These are phyloP conservation scores for Pisolithus marmoratus DNA, from an alignment of 768 basidiomycete genomes.

Conservation along the genomic window DNA sequence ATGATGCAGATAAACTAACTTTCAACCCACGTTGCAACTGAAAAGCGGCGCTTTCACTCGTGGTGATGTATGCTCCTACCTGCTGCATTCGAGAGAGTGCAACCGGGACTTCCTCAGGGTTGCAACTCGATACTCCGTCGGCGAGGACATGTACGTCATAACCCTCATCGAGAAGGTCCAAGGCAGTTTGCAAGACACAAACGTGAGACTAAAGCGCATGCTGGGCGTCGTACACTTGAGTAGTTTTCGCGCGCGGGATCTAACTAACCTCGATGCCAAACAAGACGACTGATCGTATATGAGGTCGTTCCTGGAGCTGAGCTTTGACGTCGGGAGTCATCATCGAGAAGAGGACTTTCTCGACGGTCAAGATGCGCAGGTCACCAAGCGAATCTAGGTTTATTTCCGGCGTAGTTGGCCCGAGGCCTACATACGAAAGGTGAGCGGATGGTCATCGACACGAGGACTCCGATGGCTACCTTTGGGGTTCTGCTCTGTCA, in stretches of 20 bases:
- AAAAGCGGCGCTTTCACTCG: conserved; percentile 78
- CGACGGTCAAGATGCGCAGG: conserved; percentile 55
- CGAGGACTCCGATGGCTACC: conserved; percentile 39
- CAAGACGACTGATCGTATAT: conserved; percentile 59
- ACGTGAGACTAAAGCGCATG: conserved; percentile 63
- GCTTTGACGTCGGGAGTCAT: conserved; percentile 57
- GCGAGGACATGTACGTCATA: conserved; percentile 66
- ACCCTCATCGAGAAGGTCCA: conserved; percentile 52
- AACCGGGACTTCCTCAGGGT: conserved; percentile 71
- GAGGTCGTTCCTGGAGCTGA: conserved; percentile 42
- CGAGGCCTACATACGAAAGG: conserved; percentile 48
- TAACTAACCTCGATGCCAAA: conserved; percentile 81
- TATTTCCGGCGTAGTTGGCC: conserved; percentile 60
- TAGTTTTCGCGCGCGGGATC: neutral
- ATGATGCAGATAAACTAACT: conserved; percentile 4
- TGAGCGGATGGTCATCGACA: conserved; percentile 3
- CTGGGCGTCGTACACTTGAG: neutral
- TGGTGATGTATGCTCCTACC: conserved; percentile 72
- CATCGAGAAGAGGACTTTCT: conserved; percentile 89
- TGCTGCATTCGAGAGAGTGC: conserved; percentile 65
- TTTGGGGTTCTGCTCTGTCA: conserved; percentile 79
- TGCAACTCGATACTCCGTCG: conserved; percentile 81
- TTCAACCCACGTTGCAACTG: conserved; percentile 55
- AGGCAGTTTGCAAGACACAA: conserved; percentile 79
- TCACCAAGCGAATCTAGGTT: conserved; percentile 47